phyloP scores from a whole-genome alignment of 768 basidiomycete species.

The Suillus weaverae region DNA sequence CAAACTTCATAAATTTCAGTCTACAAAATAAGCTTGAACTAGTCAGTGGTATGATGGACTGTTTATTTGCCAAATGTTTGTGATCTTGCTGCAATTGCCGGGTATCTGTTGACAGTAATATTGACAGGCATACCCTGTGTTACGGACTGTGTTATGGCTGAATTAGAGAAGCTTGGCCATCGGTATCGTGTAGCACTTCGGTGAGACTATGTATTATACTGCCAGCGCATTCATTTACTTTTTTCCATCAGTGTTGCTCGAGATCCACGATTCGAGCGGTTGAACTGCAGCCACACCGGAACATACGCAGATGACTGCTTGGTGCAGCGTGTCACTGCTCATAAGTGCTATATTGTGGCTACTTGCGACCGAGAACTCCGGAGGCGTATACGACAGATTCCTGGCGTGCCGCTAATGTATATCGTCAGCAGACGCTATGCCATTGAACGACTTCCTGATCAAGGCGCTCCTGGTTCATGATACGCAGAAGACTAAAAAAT shows the following conservation, averaged over 20 bases:
- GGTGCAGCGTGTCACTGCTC: slow-evolving; percentile 91
- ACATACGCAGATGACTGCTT: slow-evolving; percentile 99
- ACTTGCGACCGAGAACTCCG: slow-evolving; percentile 97
- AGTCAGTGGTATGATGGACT: slow-evolving; percentile 99
- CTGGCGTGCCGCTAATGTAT: slow-evolving; percentile 96
- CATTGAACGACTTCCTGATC: slow-evolving; percentile 93
- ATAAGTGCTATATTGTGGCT: slow-evolving; percentile 96
- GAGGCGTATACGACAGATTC: slow-evolving; percentile 86
- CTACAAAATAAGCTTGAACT: slow-evolving; percentile 98
- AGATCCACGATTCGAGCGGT: slow-evolving; percentile 94
- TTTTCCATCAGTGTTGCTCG: slow-evolving; percentile 79
- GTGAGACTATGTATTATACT: slow-evolving; percentile 44
- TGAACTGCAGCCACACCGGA: slow-evolving; percentile 88
- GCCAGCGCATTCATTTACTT: slow-evolving; percentile 5
- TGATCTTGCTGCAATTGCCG: slow-evolving; percentile 5
- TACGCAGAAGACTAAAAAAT: not conserved
- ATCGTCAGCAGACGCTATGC: slow-evolving; percentile 91
- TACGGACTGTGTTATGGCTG: slow-evolving; percentile 99
- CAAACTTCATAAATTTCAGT: slow-evolving; percentile 99
- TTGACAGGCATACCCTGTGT: slow-evolving; percentile 90
- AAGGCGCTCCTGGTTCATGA: slow-evolving; percentile 70
- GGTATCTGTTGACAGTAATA: slow-evolving; percentile 8
- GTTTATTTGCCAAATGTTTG: slow-evolving; percentile 94
- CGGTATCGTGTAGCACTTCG: slow-evolving; percentile 92
- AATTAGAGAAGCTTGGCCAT: slow-evolving; percentile 95